These are phyloP conservation scores for Cadophora sp. DNA, from an alignment of 2,329 filamentous ascomycete genomes.

Conservation along the genomic window DNA sequence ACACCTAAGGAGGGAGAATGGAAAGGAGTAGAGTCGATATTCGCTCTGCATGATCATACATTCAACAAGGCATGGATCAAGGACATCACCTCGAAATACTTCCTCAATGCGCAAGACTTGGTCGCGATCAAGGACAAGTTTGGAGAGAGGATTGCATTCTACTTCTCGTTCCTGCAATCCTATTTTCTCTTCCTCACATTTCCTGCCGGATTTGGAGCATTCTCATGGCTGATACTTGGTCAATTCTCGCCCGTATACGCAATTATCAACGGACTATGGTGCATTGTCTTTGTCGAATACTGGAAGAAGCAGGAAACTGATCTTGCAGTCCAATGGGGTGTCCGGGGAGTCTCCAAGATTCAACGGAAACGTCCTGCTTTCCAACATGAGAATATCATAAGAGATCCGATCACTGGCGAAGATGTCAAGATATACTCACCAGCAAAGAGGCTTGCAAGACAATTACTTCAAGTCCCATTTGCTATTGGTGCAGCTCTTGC, in stretches of 20 bases:
- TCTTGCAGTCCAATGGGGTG: constrained; percentile 86
- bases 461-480: constrained; percentile 75
- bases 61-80: constrained; percentile 81
- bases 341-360: constrained; percentile 82
- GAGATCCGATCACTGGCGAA: constrained; percentile 78
- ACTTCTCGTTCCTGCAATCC: constrained; percentile 91
- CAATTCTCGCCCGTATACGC: constrained; percentile 85
- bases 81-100: constrained; percentile 74
- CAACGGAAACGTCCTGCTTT: constrained; percentile 82
- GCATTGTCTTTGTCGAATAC: constrained; percentile 88
- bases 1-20: constrained; percentile 72
- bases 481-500: constrained; percentile 74
- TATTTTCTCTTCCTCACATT: constrained; percentile 89
- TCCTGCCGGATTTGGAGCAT: constrained; percentile 78
- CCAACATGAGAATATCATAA: constrained; percentile 75
- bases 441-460: constrained; percentile 65
- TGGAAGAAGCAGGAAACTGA: constrained; percentile 96
- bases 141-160: constrained; percentile 88
- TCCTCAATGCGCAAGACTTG: constrained; percentile 70
- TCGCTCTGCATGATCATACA: constrained; percentile 77
- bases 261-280: constrained; percentile 82
- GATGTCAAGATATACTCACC: constrained; percentile 66
- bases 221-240: constrained; percentile 82
- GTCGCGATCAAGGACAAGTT: constrained; percentile 78
- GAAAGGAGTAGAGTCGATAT: constrained; percentile 75